Conservation (phyloP, 306 rosid species). For the Crotalaria pallida region DNA sequence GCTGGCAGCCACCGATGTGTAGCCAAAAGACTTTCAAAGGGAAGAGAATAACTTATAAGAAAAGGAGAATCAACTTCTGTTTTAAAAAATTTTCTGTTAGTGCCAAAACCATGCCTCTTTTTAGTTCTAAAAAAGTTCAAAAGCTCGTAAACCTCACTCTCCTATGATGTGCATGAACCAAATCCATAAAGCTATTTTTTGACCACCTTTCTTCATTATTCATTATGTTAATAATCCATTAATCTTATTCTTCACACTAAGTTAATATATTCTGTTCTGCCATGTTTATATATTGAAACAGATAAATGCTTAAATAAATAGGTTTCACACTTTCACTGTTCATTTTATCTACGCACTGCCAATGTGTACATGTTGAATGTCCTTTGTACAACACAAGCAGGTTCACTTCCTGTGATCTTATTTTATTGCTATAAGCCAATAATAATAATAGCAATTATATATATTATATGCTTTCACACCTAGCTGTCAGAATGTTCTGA, state of each 20-base stretch:
- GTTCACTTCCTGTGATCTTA: not conserved
- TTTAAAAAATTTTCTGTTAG: not conserved
- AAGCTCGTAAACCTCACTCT: constrained; percentile 11
- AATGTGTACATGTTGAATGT: not conserved
- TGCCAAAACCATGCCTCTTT: constrained; percentile 10
- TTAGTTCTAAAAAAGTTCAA: not conserved
- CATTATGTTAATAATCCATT: constrained; percentile 19
- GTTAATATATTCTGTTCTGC: constrained; percentile 3
- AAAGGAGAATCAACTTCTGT: constrained; percentile 18
- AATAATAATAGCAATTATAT: too few species aligned
- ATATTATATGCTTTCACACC: not conserved
- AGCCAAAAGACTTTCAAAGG: constrained; percentile 5
- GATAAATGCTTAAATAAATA: not conserved
- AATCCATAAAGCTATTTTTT: constrained; percentile 31
- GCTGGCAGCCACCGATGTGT: constrained; percentile 21
- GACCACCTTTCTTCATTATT: constrained; percentile 28
- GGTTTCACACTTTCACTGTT: not conserved
- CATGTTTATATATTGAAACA: not conserved
- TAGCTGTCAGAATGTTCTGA: constrained; percentile 7
- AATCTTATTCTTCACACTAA: constrained; percentile 9
- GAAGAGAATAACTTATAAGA: too few species aligned
- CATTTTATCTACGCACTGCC: not conserved
- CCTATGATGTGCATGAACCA: constrained; percentile 36
- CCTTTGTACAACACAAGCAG: not conserved
- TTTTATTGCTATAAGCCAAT: not conserved